Evolutionary conservation across 2,329 filamentous ascomycete genomes (phyloP), one percentile per base, ranked within the genome.

Genomic region (Exophiala spinifera): DNA sequence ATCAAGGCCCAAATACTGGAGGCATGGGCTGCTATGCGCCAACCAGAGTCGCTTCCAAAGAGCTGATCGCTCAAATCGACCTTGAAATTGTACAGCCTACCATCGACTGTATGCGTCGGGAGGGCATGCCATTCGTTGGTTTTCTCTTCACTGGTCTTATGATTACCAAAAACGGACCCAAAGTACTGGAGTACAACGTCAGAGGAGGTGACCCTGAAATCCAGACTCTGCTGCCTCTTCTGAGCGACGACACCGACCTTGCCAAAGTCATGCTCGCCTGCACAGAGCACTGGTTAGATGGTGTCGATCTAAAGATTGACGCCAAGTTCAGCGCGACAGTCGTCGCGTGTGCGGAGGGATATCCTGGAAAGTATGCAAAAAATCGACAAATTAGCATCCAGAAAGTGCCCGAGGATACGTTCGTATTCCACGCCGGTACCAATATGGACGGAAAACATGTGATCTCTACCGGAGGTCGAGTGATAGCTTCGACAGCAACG

Each of bases 1-100:
- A 97, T 68, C 80, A 83, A 46, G 94, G 94, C 1, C 89, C 91
- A 34, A 97, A 97, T 74, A 97, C 94, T 1, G 94, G 92, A 56
- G 94, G 94, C 37, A 97, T 97, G 94, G 94, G 94, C 48, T 96
- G 91, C 69, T 97, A 97, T 72, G 91, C 91, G 14, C 89, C 89
- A n/a, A 95, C 91, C 1, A 87, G 83, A 60, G 86, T 91, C 64
- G 85, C 87, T 25, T 87, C 86, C 0, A 81, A 84, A 48, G 83
- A 86, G 57, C 78, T 95, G n/a, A 80, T 94, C 15, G 86, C 86
- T 15, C 79, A 85, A 57, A 84, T 99, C 57, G 87, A 96, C 68
- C 79, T 79, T 52, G 88, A 87, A 31, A 87, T 96, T 51, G 81
- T 97, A n/a, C 84, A 91, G 69, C 91, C 92, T 5, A 96, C 91